A percentile compares a stretch with the other conserved stretches of the same genome.
Conservation (phyloP, 331 rosid genomes). For the Saraca asoca region DNA sequence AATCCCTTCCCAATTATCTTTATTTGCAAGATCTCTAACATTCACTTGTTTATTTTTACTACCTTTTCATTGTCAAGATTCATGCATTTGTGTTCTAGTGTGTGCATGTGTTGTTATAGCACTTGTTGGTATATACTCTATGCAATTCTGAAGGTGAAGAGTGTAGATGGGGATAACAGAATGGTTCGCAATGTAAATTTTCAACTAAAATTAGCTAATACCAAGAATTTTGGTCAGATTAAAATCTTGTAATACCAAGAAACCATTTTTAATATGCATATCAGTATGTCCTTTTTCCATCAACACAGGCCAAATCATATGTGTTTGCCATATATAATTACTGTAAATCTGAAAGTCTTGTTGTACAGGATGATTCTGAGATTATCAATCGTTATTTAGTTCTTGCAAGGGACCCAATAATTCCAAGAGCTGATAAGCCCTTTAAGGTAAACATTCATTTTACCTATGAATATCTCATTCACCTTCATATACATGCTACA, state of each 20-base stretch:
- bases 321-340: no score
- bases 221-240: no score
- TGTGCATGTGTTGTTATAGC: conserved; percentile 14
- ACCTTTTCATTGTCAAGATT: conserved; percentile 11
- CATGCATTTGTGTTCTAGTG: conserved; percentile 2
- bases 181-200: no score
- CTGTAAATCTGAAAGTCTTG: conserved; percentile 22
- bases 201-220: no score
- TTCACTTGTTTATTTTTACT: conserved; percentile 25
- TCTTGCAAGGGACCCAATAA: conserved; percentile 69
- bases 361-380: conserved; percentile 54
- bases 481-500: no score
- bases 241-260: no score
- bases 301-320: no score
- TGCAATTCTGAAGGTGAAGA: background rate
- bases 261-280: no score
- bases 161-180: no score
- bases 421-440: conserved; percentile 47
- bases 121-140: no score
- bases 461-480: no score
- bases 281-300: no score
- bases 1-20: conserved; percentile 16
- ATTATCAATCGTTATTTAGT: conserved; percentile 57
- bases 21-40: conserved; percentile 5
- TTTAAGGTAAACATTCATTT: conserved; percentile 46